Base-by-base conservation (phyloP, 371 early-diverging fungal genomes). In the Saksenaea oblongispora region DNA sequence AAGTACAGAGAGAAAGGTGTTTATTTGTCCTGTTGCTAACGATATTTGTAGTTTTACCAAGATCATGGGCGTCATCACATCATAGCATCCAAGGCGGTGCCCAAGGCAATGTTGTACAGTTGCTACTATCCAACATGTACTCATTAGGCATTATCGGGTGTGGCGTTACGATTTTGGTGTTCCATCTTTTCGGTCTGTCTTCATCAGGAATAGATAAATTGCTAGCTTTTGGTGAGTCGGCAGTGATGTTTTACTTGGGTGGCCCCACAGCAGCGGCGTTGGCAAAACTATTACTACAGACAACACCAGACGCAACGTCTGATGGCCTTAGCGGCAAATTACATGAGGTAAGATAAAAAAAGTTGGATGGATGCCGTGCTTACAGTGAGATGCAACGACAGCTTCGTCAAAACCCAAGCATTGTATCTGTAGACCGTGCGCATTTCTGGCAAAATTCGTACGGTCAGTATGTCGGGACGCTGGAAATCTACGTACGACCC, bases 371-470 rank as follows among this genome's bases (percentile, higher is more conserved):
- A 41, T 41, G 2, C 0, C 15, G 13, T 3, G 17, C 28, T 10
- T 54, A 61, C 26, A 15, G 11, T 7, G 17, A 5, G 35, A 14
- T 54, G 27, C 3, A n/a, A 14, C 22, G 10, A 14, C 17, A 65
- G 65, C 59, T 65, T 7, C 65, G 65, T 37, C 72, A 72, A 60
- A 56, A 61, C 10, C 69, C 69, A 14, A 22, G 44, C 24, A 65
- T 72, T 3, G 14, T 72, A 14, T 62, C 69, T 11, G 57, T 72
- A 0, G 72, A 68, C 51, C 64, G 64, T 58, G 65, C 79, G 1
- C 84, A 84, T 72, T 76, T 84, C 26, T 84, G 84, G 84, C 80
- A 78, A 55, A 84, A 79, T 54, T 76, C 82, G 0, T 75, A 74
- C 56, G 79, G 78, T 9, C 81, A 81, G 61, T 55, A 72, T 41